These are phyloP conservation scores for Phytomonas sp. DNA, from an alignment of 208 protist genomes.

Conservation along the genomic window DNA sequence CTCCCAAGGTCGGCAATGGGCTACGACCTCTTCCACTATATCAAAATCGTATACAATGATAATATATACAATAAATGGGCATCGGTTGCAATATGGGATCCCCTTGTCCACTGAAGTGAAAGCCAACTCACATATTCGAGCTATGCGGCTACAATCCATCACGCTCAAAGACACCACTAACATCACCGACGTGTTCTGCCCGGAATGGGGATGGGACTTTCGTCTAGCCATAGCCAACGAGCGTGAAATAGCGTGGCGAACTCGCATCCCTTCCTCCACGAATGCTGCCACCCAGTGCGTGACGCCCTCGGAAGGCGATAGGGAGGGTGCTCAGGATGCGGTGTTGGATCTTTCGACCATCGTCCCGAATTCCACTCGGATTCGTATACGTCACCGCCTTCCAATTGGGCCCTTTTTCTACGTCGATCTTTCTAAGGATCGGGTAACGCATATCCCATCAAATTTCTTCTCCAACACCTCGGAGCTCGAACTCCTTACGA, in stretches of 20 bases:
- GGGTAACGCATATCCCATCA: neutral
- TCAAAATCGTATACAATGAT: neutral
- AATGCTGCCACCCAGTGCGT: neutral
- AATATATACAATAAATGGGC: neutral
- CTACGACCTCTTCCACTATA: neutral
- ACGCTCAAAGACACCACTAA: neutral
- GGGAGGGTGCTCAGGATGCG: neutral
- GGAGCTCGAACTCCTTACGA: neutral
- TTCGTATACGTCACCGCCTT: slow-evolving; percentile 12
- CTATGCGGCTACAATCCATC: neutral
- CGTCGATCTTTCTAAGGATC: neutral
- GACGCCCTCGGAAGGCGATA: neutral
- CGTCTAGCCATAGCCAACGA: slow-evolving; percentile 25
- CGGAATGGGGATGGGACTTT: slow-evolving; percentile 32
- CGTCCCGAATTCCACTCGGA: neutral
- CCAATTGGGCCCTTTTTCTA: slow-evolving; percentile 15
- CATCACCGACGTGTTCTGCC: slow-evolving; percentile 22
- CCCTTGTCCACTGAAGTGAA: neutral
- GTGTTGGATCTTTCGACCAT: neutral
- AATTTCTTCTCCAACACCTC: neutral
- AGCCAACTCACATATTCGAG: neutral
- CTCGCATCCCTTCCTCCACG: neutral
- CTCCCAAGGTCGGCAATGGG: neutral
- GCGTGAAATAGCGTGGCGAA: neutral
- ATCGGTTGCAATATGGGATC: neutral